Evolutionary conservation across 1,284 basidiomycete species (phyloP), one percentile per base, ranked within the genome.

Genomic region (Puccinia horiana): DNA sequence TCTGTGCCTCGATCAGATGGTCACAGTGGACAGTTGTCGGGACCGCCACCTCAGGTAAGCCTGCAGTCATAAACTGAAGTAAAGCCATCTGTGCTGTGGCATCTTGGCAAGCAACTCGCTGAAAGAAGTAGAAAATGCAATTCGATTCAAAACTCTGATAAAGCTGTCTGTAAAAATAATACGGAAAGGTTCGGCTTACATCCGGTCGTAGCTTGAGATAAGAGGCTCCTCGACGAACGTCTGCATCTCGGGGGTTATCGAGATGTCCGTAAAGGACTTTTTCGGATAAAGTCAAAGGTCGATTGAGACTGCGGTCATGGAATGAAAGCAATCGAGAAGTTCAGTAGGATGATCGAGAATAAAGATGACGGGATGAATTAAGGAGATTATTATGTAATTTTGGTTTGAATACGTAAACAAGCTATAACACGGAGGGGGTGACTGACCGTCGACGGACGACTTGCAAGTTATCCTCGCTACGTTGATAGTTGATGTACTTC

Each of bases 101-200:
- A 91, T 99, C 97, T 90, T 99, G 97, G 90, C 96, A 99, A 82
- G 97, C 96, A 85, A 99, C 97, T 86, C 97, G 95, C 95, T 97
- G 86, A 65, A 76, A 81, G 2, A 49, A 77, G 37, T 16, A 49
- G 72, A 42, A 18, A 74, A 83, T 83, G 69, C 63, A 83, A 20
- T 35, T 85, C 2, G 35, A 35, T 4, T 63, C 26, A 18, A 23
- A 6, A 29, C 69, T 61, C 23, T 69, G 4, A 37, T 26, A 29
- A 72, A 35, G 37, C 23, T 47, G 61, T n/a, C n/a, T n/a, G n/a
- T n/a, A 29, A 76, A 67, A 32, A 35, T 4, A 4, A 61, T 18
- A 4, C 20, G 16, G 20, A 20, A 20, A 35, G 8, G 1, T 75
- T 26, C 75, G 35, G 90, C 93, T 86, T 86, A 95, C 95, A 89